Percentiles rank a stretch among this genome's conserved stretches.
phyloP scores from a whole-genome alignment of 2,329 filamentous ascomycete genomes.

The Talaromyces funiculosus region DNA sequence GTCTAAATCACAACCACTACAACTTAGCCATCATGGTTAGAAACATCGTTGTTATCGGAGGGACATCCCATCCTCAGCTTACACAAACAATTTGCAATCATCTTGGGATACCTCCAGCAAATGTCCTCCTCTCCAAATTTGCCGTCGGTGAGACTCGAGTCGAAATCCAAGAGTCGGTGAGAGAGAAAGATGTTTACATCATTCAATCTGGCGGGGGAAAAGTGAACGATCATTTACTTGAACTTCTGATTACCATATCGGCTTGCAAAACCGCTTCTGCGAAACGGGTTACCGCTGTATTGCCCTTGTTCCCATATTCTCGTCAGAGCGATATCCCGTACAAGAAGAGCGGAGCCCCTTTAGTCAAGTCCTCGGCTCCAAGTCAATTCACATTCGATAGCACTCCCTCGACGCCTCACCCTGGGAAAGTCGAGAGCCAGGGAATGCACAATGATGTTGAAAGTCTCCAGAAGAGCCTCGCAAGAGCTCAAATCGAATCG shows the following conservation, averaged over 20 bases:
- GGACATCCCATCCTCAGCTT: constrained; percentile 84
- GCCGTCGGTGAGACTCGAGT: constrained; percentile 91
- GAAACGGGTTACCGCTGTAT: constrained; percentile 84
- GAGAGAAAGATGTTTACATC: constrained; percentile 98
- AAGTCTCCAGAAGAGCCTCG: constrained; percentile 65
- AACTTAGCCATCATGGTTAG: constrained; percentile 66
- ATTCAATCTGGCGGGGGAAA: constrained; percentile 89
- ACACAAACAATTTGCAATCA: constrained; percentile 82
- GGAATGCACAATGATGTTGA: constrained; percentile 64
- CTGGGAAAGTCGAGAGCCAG: constrained; percentile 61
- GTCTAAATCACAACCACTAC: constrained; percentile 7
- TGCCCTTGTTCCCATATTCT: constrained; percentile 94
- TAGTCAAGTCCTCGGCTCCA: constrained; percentile 59
- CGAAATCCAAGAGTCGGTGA: constrained; percentile 92
- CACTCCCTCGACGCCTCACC: constrained; percentile 77
- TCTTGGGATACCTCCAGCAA: constrained; percentile 77
- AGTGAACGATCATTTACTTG: constrained; percentile 94
- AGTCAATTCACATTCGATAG: constrained; percentile 76
- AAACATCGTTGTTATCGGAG: constrained; percentile 89
- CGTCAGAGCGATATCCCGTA: constrained; percentile 94
- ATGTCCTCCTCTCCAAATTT: constrained; percentile 84
- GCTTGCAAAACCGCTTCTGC: constrained; percentile 94
- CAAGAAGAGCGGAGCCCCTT: constrained; percentile 87
- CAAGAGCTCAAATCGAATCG: constrained; percentile 57
- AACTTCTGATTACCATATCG: constrained; percentile 96